Percentiles rank a stretch among this genome's conserved stretches.
Evolutionary conservation across 345 rosid species (phyloP).

Genomic region (Bretschneidera sinensis): DNA sequence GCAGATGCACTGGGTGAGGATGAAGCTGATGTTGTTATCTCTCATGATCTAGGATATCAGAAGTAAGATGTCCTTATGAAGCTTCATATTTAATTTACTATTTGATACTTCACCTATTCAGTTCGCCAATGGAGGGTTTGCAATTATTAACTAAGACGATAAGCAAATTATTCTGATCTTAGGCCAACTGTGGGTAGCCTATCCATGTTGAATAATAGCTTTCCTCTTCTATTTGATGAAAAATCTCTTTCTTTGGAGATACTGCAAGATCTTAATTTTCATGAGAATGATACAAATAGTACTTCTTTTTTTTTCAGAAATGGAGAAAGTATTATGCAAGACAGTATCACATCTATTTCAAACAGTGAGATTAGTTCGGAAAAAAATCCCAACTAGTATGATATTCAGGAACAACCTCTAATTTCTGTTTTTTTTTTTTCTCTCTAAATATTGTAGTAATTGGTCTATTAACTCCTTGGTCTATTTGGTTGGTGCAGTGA

Average conservation of each 20-base stretch:
- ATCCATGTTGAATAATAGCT: background rate
- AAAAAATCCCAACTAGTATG: too few species aligned
- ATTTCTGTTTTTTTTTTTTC: background rate
- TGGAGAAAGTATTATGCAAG: background rate
- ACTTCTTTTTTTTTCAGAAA: too few species aligned
- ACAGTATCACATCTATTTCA: background rate
- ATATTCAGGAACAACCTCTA: background rate
- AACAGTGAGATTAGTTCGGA: background rate
- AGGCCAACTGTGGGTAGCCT: background rate
- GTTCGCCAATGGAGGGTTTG: background rate
- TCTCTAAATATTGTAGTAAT: background rate
- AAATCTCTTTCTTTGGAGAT: slow-evolving; percentile 2
- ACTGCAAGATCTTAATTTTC: background rate
- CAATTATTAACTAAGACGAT: slow-evolving; percentile 1
- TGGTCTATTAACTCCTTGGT: slow-evolving; percentile 1
- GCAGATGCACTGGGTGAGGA: slow-evolving; percentile 98
- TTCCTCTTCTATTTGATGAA: background rate
- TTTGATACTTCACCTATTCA: background rate
- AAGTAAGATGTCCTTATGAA: slow-evolving; percentile 38
- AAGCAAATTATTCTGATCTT: too few species aligned
- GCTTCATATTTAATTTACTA: background rate
- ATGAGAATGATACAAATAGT: background rate
- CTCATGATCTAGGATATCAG: slow-evolving; percentile 47
- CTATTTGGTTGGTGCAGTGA: slow-evolving; percentile 38
- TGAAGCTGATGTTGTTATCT: slow-evolving; percentile 86